Conservation (phyloP, 2,329 filamentous ascomycete genomes). For the Hypoxylon sp. region DNA sequence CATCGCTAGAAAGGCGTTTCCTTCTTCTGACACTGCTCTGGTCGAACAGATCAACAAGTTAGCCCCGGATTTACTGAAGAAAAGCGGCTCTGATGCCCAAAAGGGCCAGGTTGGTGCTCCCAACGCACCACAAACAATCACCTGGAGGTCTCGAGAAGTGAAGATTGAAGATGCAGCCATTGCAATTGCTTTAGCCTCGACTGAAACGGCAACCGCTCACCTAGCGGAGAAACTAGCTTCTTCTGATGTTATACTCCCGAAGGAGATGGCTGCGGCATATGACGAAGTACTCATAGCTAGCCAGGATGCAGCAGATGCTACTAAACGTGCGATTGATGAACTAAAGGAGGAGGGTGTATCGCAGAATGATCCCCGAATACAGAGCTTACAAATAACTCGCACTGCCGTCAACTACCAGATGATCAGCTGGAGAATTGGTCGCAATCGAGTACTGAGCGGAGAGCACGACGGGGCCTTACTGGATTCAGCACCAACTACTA, state of each 20-base stretch:
- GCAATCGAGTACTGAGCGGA: constrained; percentile 92
- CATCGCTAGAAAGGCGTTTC: constrained; percentile 85
- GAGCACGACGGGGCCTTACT: constrained; percentile 79
- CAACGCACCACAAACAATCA: constrained; percentile 79
- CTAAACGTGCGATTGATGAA: constrained; percentile 94
- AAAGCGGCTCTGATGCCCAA: constrained; percentile 65
- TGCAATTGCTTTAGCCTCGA: constrained; percentile 82
- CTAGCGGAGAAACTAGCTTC: constrained; percentile 65
- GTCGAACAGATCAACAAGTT: constrained; percentile 78
- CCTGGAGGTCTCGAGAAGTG: constrained; percentile 88
- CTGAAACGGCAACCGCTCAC: constrained; percentile 68
- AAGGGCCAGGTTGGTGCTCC: constrained; percentile 66
- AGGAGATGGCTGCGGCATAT: constrained; percentile 86
- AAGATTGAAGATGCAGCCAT: constrained; percentile 94
- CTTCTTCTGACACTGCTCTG: constrained; percentile 73
- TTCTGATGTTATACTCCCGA: constrained; percentile 63
- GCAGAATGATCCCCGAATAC: constrained; percentile 88
- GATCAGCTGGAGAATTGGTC: constrained; percentile 93
- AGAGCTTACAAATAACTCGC: constrained; percentile 90
- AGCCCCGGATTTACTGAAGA: constrained; percentile 76
- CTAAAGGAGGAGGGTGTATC: constrained; percentile 85
- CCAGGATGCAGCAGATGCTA: constrained; percentile 94
- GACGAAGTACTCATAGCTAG: constrained; percentile 91
- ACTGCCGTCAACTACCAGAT: constrained; percentile 95
- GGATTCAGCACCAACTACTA: constrained; percentile 62